Evolutionary conservation across 2,329 filamentous ascomycete genomes (phyloP), one percentile per base, ranked within the genome.

Genomic region (Aspergillus udagawae): DNA sequence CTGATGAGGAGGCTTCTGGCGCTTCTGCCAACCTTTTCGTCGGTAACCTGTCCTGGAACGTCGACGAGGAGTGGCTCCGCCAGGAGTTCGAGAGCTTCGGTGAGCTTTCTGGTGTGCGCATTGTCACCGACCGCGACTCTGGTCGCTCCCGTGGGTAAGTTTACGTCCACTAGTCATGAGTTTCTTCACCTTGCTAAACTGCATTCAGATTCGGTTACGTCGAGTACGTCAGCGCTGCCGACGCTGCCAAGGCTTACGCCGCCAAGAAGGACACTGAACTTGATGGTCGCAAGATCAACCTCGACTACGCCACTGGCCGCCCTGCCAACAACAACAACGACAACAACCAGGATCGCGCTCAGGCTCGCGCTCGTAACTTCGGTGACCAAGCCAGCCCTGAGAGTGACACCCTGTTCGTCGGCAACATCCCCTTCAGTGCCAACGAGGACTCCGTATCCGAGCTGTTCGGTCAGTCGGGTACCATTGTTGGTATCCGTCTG

Each of bases 31-130:
- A 92, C 69, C 86, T 97, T 54, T 97, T 96, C 76, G 86, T 92
- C 64, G 92, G 92, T 66, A 93, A 91, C 81, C 82, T 97, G 63
- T 91, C 90, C 77, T 97, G 92, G 92, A 90, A 87, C 72, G 82
- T 96, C 53, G 90, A 95, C 67, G 92, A 96, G 75, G 86, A 92
- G 63, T 85, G 85, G 78, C 86, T 97, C 63, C 82, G 84, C 65
- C 83, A 88, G 67, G 89, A 93, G 74, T 96, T 97, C 79, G 85
- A 92, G 80, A 78, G 84, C 61, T 93, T 88, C 69, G 88, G 87
- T 62, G 88, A 88, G 70, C 82, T 95, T 56, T 78, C 80, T 64
- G 83, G 85, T 67, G 88, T 87, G 63, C 88, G 91, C 67, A 86
- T 96, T 70, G 90, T 96, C 74, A 92, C 86, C 67, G 91, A 96